These are phyloP conservation scores for Calonectria pteridis DNA, from an alignment of 2,329 filamentous ascomycete species.

Conservation along the genomic window DNA sequence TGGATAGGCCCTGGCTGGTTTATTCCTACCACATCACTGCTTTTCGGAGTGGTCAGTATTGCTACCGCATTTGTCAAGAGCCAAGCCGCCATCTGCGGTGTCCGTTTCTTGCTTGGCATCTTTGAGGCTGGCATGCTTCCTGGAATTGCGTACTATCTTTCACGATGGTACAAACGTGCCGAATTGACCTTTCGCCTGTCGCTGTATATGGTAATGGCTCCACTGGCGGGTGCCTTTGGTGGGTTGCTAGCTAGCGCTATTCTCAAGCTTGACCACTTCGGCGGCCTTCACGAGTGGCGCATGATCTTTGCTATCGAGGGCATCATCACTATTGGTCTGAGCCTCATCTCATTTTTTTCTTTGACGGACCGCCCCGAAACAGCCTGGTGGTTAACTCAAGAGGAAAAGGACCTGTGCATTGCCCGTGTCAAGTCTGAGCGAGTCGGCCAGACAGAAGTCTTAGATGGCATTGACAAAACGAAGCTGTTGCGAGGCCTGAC, in stretches of 20 bases:
- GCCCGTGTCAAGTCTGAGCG: slow-evolving; percentile 72
- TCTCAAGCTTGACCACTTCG: slow-evolving; percentile 68
- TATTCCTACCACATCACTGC: slow-evolving; percentile 67
- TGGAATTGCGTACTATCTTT: slow-evolving; percentile 75
- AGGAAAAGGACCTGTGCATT: slow-evolving; percentile 74
- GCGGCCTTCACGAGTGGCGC: slow-evolving; percentile 69
- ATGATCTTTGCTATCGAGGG: slow-evolving; percentile 81
- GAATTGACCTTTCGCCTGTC: slow-evolving; percentile 74
- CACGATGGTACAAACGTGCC: slow-evolving; percentile 72
- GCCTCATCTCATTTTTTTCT: slow-evolving; percentile 70
- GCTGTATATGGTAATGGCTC: slow-evolving; percentile 75
- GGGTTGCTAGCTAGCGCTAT: slow-evolving; percentile 74
- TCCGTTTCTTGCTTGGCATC: slow-evolving; percentile 71
- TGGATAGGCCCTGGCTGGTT: slow-evolving; percentile 75
- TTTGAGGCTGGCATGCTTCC: slow-evolving; percentile 77
- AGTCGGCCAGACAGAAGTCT: slow-evolving; percentile 68
- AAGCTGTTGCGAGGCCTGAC: slow-evolving; percentile 72
- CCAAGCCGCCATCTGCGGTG: slow-evolving; percentile 61
- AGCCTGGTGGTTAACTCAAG: slow-evolving; percentile 71
- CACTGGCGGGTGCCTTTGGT: slow-evolving; percentile 75
- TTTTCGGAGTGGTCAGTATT: slow-evolving; percentile 70
- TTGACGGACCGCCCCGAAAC: slow-evolving; percentile 76
- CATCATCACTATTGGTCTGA: slow-evolving; percentile 67
- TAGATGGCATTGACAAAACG: slow-evolving; percentile 70
- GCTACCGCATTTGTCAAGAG: slow-evolving; percentile 71